Base-by-base conservation (phyloP, 2,329 filamentous ascomycete genomes). In the Mariannaea elegans region DNA sequence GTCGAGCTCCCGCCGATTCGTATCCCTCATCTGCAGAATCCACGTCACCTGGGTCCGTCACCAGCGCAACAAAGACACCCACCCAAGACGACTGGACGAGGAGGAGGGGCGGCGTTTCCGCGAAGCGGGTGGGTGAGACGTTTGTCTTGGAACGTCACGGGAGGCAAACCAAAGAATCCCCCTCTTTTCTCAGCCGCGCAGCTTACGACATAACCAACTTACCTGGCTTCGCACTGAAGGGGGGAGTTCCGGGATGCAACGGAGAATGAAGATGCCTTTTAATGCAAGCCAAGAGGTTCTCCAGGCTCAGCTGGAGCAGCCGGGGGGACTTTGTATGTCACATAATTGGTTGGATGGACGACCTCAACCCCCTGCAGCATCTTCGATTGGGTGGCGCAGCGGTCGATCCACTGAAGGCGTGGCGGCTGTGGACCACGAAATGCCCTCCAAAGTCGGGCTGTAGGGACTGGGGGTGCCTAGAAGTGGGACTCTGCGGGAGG, bases 281-380 rank as follows among this genome's bases (percentile, higher is more conserved):
- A 41, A 47, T 47, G 41, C 41, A 44, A 16, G 51, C 34, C 41
- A 54, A 54, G 50, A 53, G 39, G 23, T 18, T 16, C 34, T 29
- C 49, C 29, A 42, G 39, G 50, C 38, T 31, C 34, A 41, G 36
- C 24, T 54, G 38, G 42, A 14, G 27, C 42, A 36, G 51, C 31
- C 24, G 31, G 29, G 29, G 31, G 9, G 24, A 9, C 7, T n/a
- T 16, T 4, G 34, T 12, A 21, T 7, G 16, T 14, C 42, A 41
- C 51, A 21, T 55, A 42, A 55, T 55, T 55, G 51, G 51, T 27
- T 27, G 42, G 10, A 10, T 18, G 24, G 34, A 27, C 24, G 24
- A 27, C 24, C 9, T 14, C 41, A 21, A 27, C 21, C 7, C 4
- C 10, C 32, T 39, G 16, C n/a, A 39, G 5, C 18, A 9, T 36